Evolutionary conservation across 2,329 filamentous ascomycete genomes (phyloP), one percentile per base, ranked within the genome.

Genomic region (Ascochyta rabiei): DNA sequence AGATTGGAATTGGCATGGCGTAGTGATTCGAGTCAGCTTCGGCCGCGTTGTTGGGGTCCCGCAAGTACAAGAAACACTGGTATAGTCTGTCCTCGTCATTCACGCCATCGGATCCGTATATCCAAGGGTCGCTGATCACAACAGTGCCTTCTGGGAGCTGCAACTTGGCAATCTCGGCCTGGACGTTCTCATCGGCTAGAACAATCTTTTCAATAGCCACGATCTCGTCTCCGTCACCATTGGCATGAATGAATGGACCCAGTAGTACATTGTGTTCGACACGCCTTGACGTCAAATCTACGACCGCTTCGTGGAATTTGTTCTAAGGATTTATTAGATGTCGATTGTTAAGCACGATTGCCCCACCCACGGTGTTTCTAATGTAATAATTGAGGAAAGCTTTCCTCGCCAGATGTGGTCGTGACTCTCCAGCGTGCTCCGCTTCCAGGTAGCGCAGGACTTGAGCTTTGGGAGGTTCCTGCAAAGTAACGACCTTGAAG

Each of bases 11-110:
- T 1, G 87, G 87, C 61, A 88, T 82, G 0, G 87, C 84, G 66
- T 89, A 89, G 69, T 89, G 86, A 66, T 88, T 89, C 37, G 83
- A 84, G 65, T 90, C 87, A n/a, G 75, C 72, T 63, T 88, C 84
- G 6, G 75, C 68, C 0, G 83, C 64, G 66, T 89, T 86, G 26
- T 77, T 74, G 2, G 86, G 85, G 60, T 88, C 86, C 19, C 85
- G 78, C 73, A 88, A 80, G 73, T 89, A 89, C 48, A 89, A 72
- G 73, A 87, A 89, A 71, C 84, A 86, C 68, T 89, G 86, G 67
- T 82, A 87, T 62, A 84, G 65, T 16, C 79, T 69, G 10, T 79
- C 75, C 46, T 80, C 77, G 46, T 82, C 79, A 48, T 75, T 68
- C 35, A 81, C 62, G n/a, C 79, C 80, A 63, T 81, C 79, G 10